A percentile compares a stretch with the other conserved stretches of the same genome.
phyloP scores from a whole-genome alignment of 352 stramenopile species.

The Globisporangium uncinulatum region DNA sequence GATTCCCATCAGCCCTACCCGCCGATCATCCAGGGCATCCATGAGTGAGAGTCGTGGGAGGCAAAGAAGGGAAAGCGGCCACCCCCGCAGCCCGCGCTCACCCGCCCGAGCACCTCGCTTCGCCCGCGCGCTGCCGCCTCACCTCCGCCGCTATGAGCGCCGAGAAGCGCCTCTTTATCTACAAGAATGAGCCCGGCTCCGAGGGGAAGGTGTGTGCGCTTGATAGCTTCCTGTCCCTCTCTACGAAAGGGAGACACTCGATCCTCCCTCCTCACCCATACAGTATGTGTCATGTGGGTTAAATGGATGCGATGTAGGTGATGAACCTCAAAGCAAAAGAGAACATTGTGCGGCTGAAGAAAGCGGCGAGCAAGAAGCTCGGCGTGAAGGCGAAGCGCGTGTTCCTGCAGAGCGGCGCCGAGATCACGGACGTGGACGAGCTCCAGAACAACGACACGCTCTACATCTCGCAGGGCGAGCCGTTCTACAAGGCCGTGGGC shows the following conservation, averaged over 20 bases:
- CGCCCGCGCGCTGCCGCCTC: background rate
- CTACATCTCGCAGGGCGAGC: slow-evolving; percentile 78
- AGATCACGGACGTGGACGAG: slow-evolving; percentile 85
- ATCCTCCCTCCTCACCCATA: background rate
- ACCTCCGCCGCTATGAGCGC: slow-evolving; percentile 33
- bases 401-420: slow-evolving; percentile 73
- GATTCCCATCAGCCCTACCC: background rate
- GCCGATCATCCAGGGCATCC: background rate
- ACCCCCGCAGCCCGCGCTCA: background rate
- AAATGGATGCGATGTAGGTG: slow-evolving; percentile 25
- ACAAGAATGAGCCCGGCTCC: slow-evolving; percentile 80
- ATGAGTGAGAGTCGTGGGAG: background rate
- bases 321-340: slow-evolving; percentile 78
- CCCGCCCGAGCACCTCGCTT: background rate
- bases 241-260: background rate
- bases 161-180: slow-evolving; percentile 85
- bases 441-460: slow-evolving; percentile 88
- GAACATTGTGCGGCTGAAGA: slow-evolving; percentile 71
- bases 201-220: slow-evolving; percentile 55
- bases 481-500: slow-evolving; percentile 76
- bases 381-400: slow-evolving; percentile 67
- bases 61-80: slow-evolving; percentile 2
- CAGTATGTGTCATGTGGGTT: background rate
- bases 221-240: background rate
- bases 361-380: slow-evolving; percentile 82